phyloP scores from a whole-genome alignment of 495 filamentous ascomycete genomes.

The Jackrogersella minutella region DNA sequence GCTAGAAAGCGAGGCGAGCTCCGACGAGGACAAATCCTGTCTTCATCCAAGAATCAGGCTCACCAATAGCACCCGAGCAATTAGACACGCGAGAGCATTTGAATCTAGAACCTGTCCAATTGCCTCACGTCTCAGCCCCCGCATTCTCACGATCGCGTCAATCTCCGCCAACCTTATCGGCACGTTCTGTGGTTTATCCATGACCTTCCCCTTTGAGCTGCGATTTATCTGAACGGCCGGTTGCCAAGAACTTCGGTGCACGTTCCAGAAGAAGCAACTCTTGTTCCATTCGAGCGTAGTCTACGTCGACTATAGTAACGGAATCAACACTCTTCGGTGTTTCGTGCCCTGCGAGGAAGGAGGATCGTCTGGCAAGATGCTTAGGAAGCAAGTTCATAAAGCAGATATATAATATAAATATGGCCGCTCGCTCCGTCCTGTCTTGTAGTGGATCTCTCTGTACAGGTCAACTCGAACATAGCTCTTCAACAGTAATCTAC shows the following conservation, averaged over 20 bases:
- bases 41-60: neutral
- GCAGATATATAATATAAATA: conserved; percentile 4
- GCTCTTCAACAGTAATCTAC: neutral
- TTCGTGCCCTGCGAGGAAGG: conserved; percentile 35
- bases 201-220: conserved; percentile 33
- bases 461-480: neutral
- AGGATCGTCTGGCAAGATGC: conserved; percentile 29
- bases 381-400: neutral
- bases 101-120: conserved; percentile 4
- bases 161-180: conserved; percentile 39
- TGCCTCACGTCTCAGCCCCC: conserved; percentile 7
- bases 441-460: neutral
- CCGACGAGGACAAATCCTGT: neutral
- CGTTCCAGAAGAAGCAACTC: conserved; percentile 36
- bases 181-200: conserved; percentile 32
- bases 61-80: conserved; percentile 26
- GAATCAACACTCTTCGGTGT: conserved; percentile 18
- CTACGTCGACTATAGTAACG: conserved; percentile 5
- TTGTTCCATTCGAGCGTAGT: conserved; percentile 3
- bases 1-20: neutral
- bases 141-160: conserved; percentile 20
- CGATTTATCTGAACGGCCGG: conserved; percentile 2
- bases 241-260: conserved; percentile 23
- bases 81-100: conserved; percentile 8
- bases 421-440: neutral